Base-by-base conservation (phyloP, 1,284 basidiomycete genomes). In the Pyrrhoderma noxium region DNA sequence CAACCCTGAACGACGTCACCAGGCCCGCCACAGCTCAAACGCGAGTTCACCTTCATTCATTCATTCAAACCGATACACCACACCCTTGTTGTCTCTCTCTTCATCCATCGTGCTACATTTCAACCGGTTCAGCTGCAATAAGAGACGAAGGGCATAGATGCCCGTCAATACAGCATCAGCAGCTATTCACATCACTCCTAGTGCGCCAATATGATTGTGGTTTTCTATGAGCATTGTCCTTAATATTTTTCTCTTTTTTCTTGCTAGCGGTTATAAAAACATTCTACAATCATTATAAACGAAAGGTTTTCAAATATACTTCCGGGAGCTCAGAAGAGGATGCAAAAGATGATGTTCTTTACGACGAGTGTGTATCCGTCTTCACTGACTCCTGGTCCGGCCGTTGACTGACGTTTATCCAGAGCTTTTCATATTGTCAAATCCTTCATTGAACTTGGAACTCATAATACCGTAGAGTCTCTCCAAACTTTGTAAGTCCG, bases 401-500 rank as follows among this genome's bases (percentile, higher is more conserved):
- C n/a, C 22, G 34, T 7, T 21, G 13, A 19, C 8, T 13, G 2
- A 34, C 4, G 34, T 1, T 27, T 31, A 8, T 16, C 2, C 52
- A 82, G 79, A 60, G 78, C 78, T 2, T 82, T 82, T 59, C 70
- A 82, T 58, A 81, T 82, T n/a, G 80, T 82, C 13, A 79, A 80
- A 68, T 73, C 77, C 0, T 82, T 83, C 62, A 79, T 83, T 46
- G 68, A 76, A 46, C 60, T 82, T n/a, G 77, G 76, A 11, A 79
- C 76, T 0, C 63, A 72, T 34, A 80, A 82, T 56, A 80, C 75
- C 0, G 67, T 82, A 13, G 79, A 83, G 59, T 80, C 77, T 23
- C 68, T 82, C 8, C 80, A 82, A 60, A 65, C 69, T 16, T 82
- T 81, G 77, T 80, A 56, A 50, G 73, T 61, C 1, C 19, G 8